phyloP scores from a whole-genome alignment of 805 yeast species.

The Ogataea allantospora region DNA sequence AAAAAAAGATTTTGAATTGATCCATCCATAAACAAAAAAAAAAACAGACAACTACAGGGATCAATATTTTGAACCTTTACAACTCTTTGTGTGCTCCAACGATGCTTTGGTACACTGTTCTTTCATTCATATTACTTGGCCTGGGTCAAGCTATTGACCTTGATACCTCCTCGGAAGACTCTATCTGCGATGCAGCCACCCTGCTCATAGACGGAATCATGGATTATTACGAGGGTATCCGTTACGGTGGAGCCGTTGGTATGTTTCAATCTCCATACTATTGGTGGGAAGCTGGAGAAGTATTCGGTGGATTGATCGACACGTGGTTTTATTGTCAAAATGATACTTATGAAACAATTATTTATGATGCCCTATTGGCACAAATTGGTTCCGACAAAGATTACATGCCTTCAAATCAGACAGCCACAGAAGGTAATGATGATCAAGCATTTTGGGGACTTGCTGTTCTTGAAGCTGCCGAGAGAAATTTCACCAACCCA shows the following conservation, averaged over 20 bases:
- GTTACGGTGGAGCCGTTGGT: constrained; percentile 68
- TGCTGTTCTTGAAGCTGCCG: constrained; percentile 81
- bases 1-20: constrained; percentile 7
- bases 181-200: constrained; percentile 49
- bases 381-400: constrained; percentile 66
- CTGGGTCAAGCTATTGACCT: constrained; percentile 11
- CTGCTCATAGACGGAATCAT: constrained; percentile 67
- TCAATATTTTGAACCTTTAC: not conserved
- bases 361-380: constrained; percentile 59
- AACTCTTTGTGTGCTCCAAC: not conserved
- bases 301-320: constrained; percentile 67
- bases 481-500: constrained; percentile 77
- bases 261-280: constrained; percentile 73
- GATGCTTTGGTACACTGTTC: constrained; percentile 2
- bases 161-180: constrained; percentile 22
- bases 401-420: constrained; percentile 78
- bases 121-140: not conserved
- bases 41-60: not conserved
- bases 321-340: constrained; percentile 70
- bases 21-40: constrained; percentile 5
- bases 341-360: constrained; percentile 53
- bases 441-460: constrained; percentile 95
- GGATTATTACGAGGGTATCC: constrained; percentile 74
- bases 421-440: constrained; percentile 86
- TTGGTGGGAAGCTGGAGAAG: constrained; percentile 94